Evolutionary conservation across 495 filamentous ascomycete species (phyloP).

Genomic region (Symbiotaphrina buchneri): DNA sequence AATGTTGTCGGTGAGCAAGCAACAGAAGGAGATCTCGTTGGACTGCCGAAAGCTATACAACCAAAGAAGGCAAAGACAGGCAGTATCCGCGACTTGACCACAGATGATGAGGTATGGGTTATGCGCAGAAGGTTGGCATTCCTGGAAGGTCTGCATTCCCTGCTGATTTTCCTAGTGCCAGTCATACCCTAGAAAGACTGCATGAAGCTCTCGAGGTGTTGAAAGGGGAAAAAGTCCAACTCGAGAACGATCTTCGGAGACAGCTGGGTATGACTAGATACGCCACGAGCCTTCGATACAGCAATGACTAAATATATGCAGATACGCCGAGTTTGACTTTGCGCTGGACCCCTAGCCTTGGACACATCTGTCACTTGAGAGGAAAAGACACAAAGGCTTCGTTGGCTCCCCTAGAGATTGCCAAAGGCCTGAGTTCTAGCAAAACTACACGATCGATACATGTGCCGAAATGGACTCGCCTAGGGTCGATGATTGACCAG

Average conservation of each 20-base stretch:
- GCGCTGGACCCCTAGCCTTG: slow-evolving; percentile 61
- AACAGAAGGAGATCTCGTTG: slow-evolving; percentile 4
- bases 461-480: slow-evolving; percentile 55
- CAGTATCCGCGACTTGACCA: too few species aligned
- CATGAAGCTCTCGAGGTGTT: slow-evolving; percentile 41
- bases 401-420: slow-evolving; percentile 20
- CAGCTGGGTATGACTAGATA: slow-evolving; percentile 19
- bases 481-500: slow-evolving; percentile 55
- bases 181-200: slow-evolving; percentile 32
- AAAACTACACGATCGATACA: slow-evolving; percentile 75
- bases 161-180: slow-evolving; percentile 34
- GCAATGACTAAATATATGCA: slow-evolving; percentile 7
- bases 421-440: slow-evolving; percentile 46
- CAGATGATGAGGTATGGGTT: slow-evolving; percentile 52
- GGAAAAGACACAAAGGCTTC: slow-evolving; percentile 41
- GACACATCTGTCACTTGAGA: slow-evolving; percentile 80
- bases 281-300: too few species aligned
- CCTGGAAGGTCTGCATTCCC: slow-evolving; percentile 30
- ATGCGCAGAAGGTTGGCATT: slow-evolving; percentile 36
- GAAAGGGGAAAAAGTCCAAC: slow-evolving; percentile 26
- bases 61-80: slow-evolving; percentile 5
- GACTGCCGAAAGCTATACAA: slow-evolving; percentile 5
- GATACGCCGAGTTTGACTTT: slow-evolving; percentile 40
- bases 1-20: slow-evolving; percentile 27
- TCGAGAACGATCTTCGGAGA: slow-evolving; percentile 36